A percentile compares a stretch with the other conserved stretches of the same genome.
Evolutionary conservation across 2,329 filamentous ascomycete species (phyloP).

Genomic region (Verticillium isaacii): DNA sequence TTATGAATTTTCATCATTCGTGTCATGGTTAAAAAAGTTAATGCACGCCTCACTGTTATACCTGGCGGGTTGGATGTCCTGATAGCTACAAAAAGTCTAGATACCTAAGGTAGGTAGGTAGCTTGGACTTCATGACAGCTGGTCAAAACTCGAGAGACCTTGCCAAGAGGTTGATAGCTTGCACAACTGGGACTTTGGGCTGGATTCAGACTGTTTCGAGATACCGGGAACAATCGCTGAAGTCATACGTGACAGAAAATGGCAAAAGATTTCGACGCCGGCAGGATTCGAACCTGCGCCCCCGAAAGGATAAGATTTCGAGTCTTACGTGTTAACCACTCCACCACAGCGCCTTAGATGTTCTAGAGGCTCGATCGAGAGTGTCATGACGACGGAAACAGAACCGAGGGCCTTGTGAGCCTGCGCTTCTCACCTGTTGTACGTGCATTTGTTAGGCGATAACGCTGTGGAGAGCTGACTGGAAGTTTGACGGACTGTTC

Average conservation of each 20-base stretch:
- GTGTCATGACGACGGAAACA: not conserved
- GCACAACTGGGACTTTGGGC: not conserved
- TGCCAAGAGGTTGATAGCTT: not conserved
- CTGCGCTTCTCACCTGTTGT: no score
- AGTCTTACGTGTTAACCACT: not conserved
- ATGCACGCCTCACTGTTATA: no score
- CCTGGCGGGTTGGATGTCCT: no score
- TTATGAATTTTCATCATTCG: no score
- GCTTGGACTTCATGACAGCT: no score
- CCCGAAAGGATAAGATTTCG: not conserved
- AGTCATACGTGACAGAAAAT: not conserved
- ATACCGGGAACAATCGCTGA: not conserved
- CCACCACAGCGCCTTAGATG: not conserved
- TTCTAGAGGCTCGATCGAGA: not conserved
- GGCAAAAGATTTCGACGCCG: not conserved
- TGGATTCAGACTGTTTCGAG: no score
- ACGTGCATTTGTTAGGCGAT: not conserved
- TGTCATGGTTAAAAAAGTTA: no score
- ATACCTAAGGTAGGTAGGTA: no score
- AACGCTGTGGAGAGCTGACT: not conserved
- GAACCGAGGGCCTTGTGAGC: no score
- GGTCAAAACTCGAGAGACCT: no score
- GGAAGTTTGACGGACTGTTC: not conserved
- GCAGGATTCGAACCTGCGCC: not conserved
- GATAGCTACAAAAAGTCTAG: no score